Percentiles rank a stretch among this genome's conserved stretches.
Evolutionary conservation across 768 basidiomycete species (phyloP).

Genomic region (Russula sp.): DNA sequence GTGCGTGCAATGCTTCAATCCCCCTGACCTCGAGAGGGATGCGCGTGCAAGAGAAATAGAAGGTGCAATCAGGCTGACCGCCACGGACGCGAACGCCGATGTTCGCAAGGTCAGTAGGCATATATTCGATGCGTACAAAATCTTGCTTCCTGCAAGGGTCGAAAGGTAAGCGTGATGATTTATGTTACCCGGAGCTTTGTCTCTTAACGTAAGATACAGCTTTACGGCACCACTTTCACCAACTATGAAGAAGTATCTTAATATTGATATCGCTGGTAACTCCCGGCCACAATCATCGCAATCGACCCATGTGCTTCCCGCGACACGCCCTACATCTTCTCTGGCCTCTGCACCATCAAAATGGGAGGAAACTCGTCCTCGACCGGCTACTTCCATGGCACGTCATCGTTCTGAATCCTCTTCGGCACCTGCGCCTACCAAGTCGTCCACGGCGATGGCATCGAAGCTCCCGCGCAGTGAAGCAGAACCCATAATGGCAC

Average conservation of each 20-base stretch:
- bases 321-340: constrained; percentile 22
- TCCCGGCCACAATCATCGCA: constrained; percentile 28
- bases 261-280: constrained; percentile 19
- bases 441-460: background rate
- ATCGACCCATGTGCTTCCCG: constrained; percentile 20
- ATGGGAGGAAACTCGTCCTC: constrained; percentile 14
- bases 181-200: background rate
- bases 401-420: constrained; percentile 20
- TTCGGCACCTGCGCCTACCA: constrained; percentile 10
- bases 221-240: constrained; percentile 74
- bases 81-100: constrained; percentile 72
- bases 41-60: constrained; percentile 63
- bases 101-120: constrained; percentile 66
- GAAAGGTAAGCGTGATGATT: constrained; percentile 49
- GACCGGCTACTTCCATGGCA: constrained; percentile 26
- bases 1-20: constrained; percentile 73
- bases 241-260: constrained; percentile 47
- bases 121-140: constrained; percentile 73
- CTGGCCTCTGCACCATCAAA: constrained; percentile 17
- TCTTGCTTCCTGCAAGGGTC: constrained; percentile 64
- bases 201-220: constrained; percentile 40
- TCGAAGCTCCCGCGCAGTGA: constrained; percentile 15
- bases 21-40: constrained; percentile 75
- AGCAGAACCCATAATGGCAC: background rate
- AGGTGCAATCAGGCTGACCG: constrained; percentile 60